Conservation (phyloP, 2,329 filamentous ascomycete genomes). For the Exophiala phaeomuriformis region DNA sequence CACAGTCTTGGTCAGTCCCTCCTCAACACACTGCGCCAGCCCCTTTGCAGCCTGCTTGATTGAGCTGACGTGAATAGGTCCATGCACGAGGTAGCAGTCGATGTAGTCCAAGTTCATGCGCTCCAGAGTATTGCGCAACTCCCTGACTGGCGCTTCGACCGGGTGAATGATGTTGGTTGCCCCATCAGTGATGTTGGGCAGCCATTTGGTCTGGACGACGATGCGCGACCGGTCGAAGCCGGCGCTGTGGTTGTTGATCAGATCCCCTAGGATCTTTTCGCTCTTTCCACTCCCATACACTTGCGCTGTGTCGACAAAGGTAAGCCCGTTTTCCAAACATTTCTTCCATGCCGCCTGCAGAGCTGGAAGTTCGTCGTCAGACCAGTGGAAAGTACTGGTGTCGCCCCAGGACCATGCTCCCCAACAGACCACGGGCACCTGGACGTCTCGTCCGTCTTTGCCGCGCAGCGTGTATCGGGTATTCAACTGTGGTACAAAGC, state of each 20-base stretch:
- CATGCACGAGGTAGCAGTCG: slow-evolving; percentile 41
- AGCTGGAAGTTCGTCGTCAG: slow-evolving; percentile 32
- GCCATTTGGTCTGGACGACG: slow-evolving; percentile 39
- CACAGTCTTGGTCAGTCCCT: slow-evolving; percentile 37
- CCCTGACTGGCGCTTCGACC: slow-evolving; percentile 31
- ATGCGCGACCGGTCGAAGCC: slow-evolving; percentile 33
- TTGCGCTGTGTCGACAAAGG: slow-evolving; percentile 42
- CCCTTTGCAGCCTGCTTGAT: slow-evolving; percentile 38
- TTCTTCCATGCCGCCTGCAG: slow-evolving; percentile 36
- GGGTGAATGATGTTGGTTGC: slow-evolving; percentile 31
- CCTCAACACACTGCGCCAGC: slow-evolving; percentile 39
- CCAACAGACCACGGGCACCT: slow-evolving; percentile 28
- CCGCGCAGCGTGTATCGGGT: slow-evolving; percentile 26
- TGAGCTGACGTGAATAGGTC: slow-evolving; percentile 37
- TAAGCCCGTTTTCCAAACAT: slow-evolving; percentile 34
- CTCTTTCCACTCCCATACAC: slow-evolving; percentile 39
- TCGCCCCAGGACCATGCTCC: slow-evolving; percentile 32
- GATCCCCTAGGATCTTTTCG: slow-evolving; percentile 37
- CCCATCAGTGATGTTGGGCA: slow-evolving; percentile 30
- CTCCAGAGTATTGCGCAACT: slow-evolving; percentile 35
- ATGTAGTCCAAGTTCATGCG: slow-evolving; percentile 37
- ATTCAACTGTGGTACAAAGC: slow-evolving; percentile 17
- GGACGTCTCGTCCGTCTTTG: slow-evolving; percentile 25
- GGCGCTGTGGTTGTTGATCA: slow-evolving; percentile 30
- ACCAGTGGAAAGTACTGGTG: slow-evolving; percentile 31